Evolutionary conservation across 352 stramenopile genomes (phyloP), one percentile per base, ranked within the genome.

Genomic region (Pythium periplocum): DNA sequence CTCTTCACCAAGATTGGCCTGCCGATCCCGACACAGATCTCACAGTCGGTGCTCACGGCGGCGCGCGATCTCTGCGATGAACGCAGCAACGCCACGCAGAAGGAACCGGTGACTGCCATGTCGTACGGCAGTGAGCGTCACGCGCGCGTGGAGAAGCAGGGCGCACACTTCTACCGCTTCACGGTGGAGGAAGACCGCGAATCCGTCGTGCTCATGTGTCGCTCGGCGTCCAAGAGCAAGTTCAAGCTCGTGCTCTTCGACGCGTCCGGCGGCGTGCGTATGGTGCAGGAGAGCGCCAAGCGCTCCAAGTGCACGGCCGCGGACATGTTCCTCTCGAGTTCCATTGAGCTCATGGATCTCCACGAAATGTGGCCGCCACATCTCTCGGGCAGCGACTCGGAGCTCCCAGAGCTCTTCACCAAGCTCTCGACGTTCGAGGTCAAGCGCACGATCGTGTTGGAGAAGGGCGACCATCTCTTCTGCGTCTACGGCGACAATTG

Each of bases 171-270:
- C 57, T 95, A 90, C 66, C 80, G 82, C 37, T 68, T 95, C 42
- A 67, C 75, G 26, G 75, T 95, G 36, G 78, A 87, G 26, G 71
- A 83, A 30, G 79, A 87, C 36, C 68, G 77, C 45, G 78, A 87
- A 48, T 88, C 78, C 33, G 67, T 93, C 36, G 83, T 92, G 46
- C 77, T 95, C 57, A 89, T 85, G 69, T 93, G 83, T 51, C 83
- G 83, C 37, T 92, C 85, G 5, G 66, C 66, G 17, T 74, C 78
- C 32, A 95, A 95, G 60, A 89, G 71, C 73, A 95, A 95, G 66
- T 95, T 95, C 59, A 95, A 95, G 60, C 55, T 95, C 48, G 84
- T 95, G 55, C 68, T 95, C 6, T 95, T 95, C 53, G 85, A 95
- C 67, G 55, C 64, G 30, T 71, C 83, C 26, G 85, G 85, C 49